A percentile compares a stretch with the other conserved stretches of the same genome.
Evolutionary conservation across 2,329 filamentous ascomycete genomes (phyloP).

Genomic region (Aspergillus carbonarius): DNA sequence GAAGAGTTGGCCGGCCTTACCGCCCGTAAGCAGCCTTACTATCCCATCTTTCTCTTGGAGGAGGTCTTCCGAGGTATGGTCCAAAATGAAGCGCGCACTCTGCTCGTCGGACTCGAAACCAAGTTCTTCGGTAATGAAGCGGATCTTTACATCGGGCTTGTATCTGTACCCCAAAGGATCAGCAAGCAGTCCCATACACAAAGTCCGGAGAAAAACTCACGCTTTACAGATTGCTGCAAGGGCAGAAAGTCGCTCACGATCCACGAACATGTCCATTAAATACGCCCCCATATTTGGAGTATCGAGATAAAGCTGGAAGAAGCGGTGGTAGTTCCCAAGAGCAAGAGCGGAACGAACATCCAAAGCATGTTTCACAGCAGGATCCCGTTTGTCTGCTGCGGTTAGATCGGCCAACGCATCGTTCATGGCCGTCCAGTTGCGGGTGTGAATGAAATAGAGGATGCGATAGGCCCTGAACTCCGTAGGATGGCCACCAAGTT

Average conservation of each 20-base stretch:
- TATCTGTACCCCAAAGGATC: slow-evolving; percentile 63
- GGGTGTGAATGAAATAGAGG: slow-evolving; percentile 98
- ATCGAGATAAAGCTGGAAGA: slow-evolving; percentile 93
- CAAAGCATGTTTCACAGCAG: slow-evolving; percentile 83
- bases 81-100: slow-evolving; percentile 85
- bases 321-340: slow-evolving; percentile 93
- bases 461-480: slow-evolving; percentile 99
- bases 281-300: slow-evolving; percentile 97
- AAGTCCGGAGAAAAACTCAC: slow-evolving; percentile 58
- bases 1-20: slow-evolving; percentile 71
- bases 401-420: slow-evolving; percentile 99
- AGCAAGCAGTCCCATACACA: slow-evolving; percentile 37
- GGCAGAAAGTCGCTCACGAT: slow-evolving; percentile 85
- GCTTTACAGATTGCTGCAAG: slow-evolving; percentile 91
- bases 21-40: slow-evolving; percentile 70
- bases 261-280: slow-evolving; percentile 98
- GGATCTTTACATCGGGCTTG: slow-evolving; percentile 83
- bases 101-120: slow-evolving; percentile 91
- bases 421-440: slow-evolving; percentile 97
- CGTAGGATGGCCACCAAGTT: slow-evolving; percentile 81
- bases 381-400: slow-evolving; percentile 85
- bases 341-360: slow-evolving; percentile 88
- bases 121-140: slow-evolving; percentile 93
- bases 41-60: slow-evolving; percentile 74
- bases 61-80: slow-evolving; percentile 71